Evolutionary conservation across 805 yeast genomes (phyloP).

Genomic region (Myxozyma nipponensis): DNA sequence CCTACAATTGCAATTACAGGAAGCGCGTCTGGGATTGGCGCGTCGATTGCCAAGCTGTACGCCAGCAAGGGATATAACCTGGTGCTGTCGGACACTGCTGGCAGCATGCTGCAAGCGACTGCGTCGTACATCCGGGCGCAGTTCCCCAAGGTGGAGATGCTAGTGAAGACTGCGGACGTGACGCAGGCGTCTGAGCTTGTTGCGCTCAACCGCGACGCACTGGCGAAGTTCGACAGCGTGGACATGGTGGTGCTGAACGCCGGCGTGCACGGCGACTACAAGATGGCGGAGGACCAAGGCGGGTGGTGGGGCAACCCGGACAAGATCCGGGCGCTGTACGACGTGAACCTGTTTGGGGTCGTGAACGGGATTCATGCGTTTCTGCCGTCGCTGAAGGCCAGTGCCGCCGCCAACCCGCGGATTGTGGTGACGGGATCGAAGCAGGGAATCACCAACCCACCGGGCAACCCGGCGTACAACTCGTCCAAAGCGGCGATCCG

Average conservation of each 20-base stretch:
- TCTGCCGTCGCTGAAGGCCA: constrained; percentile 25
- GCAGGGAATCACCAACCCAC: constrained; percentile 38
- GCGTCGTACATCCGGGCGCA: constrained; percentile 12
- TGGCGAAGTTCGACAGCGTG: constrained; percentile 24
- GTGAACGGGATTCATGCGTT: constrained; percentile 32
- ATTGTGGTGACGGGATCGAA: constrained; percentile 33
- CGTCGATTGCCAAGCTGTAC: constrained; percentile 32
- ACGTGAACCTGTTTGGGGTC: constrained; percentile 31
- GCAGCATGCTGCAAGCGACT: constrained; percentile 18
- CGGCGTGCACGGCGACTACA: constrained; percentile 27
- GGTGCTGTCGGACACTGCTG: constrained; percentile 29
- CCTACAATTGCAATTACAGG: constrained; percentile 32
- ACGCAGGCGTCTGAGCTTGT: constrained; percentile 24
- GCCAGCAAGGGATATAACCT: constrained; percentile 32
- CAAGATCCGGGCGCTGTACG: constrained; percentile 25
- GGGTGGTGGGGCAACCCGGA: constrained; percentile 29
- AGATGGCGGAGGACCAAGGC: constrained; percentile 18
- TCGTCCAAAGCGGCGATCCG: constrained; percentile 55
- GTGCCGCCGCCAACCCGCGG: constrained; percentile 13
- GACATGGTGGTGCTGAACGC: constrained; percentile 33
- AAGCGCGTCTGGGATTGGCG: constrained; percentile 31
- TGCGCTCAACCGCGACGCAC: constrained; percentile 27
- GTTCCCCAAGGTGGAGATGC: constrained; percentile 18
- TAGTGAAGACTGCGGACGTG: constrained; percentile 28
- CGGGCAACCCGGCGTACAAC: constrained; percentile 57